Base-by-base conservation (phyloP, 495 filamentous ascomycete genomes). In the Neurospora hispaniola region DNA sequence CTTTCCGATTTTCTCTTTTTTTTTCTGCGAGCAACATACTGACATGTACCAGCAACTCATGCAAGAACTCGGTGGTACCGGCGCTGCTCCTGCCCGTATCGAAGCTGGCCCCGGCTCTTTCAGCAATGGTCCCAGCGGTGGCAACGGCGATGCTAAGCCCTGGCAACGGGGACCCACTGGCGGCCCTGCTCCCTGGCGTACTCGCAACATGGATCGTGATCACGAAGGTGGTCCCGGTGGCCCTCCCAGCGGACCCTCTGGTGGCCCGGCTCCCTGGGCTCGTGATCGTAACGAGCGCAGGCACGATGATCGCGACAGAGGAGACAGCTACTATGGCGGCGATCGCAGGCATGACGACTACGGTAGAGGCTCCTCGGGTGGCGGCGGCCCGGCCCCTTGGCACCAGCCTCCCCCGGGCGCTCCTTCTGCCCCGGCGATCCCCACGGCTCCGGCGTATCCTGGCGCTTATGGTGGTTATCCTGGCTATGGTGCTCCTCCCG, bases 81-180 rank as follows among this genome's bases (percentile, higher is more conserved):
- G 87, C 46, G 87, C 90, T 68, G 88, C 88, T 69, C 89, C 91
- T 76, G 91, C 91, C 76, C 92, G 90, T 72, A 97, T 98, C 76
- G 96, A 98, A 86, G 93, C 90, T 62, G 94, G 93, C 31, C 92
- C 94, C 14, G 89, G 88, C 38, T 87, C 87, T 11, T 84, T 82
- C 70, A 82, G 83, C 76, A 84, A 85, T 74, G 81, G 78, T 48
- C 74, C 75, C 72, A 82, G 84, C 75, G 75, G 75, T 40, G 71
- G 78, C 40, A 83, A 84, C 73, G 81, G 80, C 68, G 86, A 88
- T 76, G 85, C 85, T 62, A 94, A 94, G 80, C 96, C 96, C 38
- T 98, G 96, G 96, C 92, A 97, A 82, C 89, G 91, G 74, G 94
- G 93, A 69, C 93, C 94, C 40, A 91, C 94, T 46, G 94, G 94